These are phyloP conservation scores for Selenicereus undatus DNA, from an alignment of 148 eudicot species.

Conservation along the genomic window DNA sequence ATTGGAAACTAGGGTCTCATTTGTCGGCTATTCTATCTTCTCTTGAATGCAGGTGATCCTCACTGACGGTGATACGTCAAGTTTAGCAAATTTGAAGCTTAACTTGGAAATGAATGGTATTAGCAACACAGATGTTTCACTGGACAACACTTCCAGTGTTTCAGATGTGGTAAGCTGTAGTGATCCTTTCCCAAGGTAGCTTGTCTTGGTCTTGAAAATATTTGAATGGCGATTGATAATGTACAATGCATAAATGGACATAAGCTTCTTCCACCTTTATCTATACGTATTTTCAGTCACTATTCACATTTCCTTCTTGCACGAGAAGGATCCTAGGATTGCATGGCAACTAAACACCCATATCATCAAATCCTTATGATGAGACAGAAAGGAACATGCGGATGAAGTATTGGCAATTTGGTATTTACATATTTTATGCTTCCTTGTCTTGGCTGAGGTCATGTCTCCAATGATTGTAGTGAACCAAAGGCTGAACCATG, in stretches of 20 bases:
- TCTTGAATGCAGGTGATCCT: slow-evolving; percentile 47
- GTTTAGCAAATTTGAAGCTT: slow-evolving; percentile 67
- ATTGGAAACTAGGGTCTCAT: no score
- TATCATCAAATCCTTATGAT: no score
- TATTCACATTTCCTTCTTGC: background rate
- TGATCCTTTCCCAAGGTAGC: background rate
- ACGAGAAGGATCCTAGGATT: background rate
- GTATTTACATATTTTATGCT: no score
- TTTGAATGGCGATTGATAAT: background rate
- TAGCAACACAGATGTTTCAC: slow-evolving; percentile 14
- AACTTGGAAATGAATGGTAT: slow-evolving; percentile 61
- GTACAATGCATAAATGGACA: background rate
- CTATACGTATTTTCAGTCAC: background rate
- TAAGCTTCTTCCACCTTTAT: background rate
- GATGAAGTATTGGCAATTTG: no score
- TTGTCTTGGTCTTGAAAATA: background rate
- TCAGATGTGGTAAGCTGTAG: slow-evolving; percentile 35
- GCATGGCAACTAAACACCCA: background rate
- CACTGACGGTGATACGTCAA: slow-evolving; percentile 75
- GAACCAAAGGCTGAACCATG: no score
- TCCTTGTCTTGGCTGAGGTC: no score
- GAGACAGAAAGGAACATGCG: no score
- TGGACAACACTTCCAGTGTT: slow-evolving; percentile 2
- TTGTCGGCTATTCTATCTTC: background rate
- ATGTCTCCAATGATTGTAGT: no score